These are phyloP conservation scores for Primulina tabacum DNA, from an alignment of 257 asterid genomes.

Conservation along the genomic window DNA sequence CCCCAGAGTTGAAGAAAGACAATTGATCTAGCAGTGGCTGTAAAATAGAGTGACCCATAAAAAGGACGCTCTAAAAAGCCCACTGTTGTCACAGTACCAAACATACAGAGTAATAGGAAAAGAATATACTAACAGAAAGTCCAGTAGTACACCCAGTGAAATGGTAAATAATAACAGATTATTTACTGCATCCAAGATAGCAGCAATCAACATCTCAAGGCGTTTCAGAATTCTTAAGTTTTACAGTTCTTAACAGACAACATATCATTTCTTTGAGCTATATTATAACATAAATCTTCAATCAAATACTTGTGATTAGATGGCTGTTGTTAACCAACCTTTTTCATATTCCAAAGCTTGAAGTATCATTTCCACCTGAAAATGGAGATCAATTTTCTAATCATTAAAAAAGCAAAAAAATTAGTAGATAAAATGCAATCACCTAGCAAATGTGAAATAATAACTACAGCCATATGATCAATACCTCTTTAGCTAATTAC, in stretches of 20 bases:
- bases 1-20: too few relatives aligned
- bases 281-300: constrained; percentile 8
- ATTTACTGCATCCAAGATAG: not conserved
- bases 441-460: not conserved
- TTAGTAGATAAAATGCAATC: constrained; percentile 7
- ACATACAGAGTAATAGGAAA: too few relatives aligned
- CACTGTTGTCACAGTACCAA: too few relatives aligned
- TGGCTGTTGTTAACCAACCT: constrained; percentile 40
- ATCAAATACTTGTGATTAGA: constrained; percentile 19
- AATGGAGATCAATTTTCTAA: constrained; percentile 14
- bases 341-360: constrained; percentile 94
- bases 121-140: too few relatives aligned
- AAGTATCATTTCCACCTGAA: constrained; percentile 97
- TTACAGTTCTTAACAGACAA: not conserved
- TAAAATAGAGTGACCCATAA: too few relatives aligned
- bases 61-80: too few relatives aligned
- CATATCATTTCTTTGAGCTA: not conserved
- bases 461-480: not conserved
- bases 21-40: too few relatives aligned
- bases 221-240: not conserved
- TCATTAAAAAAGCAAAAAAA: not conserved
- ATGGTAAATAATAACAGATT: constrained; percentile 7
- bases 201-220: constrained; percentile 1
- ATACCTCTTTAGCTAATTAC: not conserved
- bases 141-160: not conserved